Evolutionary conservation across 768 basidiomycete genomes (phyloP), one percentile per base, ranked within the genome.

Genomic region (Lentinula sp.): DNA sequence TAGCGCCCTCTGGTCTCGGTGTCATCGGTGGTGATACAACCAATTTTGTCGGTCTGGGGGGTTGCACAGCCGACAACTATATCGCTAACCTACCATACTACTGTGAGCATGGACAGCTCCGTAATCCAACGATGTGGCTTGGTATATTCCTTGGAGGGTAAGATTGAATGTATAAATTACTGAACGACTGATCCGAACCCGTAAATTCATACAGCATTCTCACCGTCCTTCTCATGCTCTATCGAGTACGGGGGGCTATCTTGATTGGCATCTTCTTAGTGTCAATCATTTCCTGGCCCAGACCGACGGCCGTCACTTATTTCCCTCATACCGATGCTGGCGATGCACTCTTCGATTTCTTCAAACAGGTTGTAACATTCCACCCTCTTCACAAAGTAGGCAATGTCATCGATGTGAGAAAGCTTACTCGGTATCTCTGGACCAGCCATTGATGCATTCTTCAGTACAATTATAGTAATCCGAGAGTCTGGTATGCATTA

Each of bases 221-320:
- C 57, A 93, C 92, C 2, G 78, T 90, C 3, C 75, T 93, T 57
- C 72, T 95, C 61, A 88, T 95, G 86, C 79, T 93, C 66, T 95
- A 91, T 73, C 88, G 90, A 57, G 77, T 95, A 68, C 88, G 87
- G 62, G 93, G 91, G 36, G 88, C 90, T 9, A 89, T 91, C 70
- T 84, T 89, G 51, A 85, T 87, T 61, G 92, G 92, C 50, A 93
- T 95, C 67, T 79, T 93, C 76, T 73, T 93, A 62, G 88, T 87
- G n/a, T 85, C 91, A 23, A 81, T 93, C 72, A 85, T 93, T 66
- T 93, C 90, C 0, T 95, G 93, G 93, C 91, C 91, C 0, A 85
- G 93, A n/a, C 79, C 83, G 0, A 92, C 92, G 0, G 37, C 84
- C 7, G 86, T 95, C 67, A 93, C 92, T 12, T 86, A 81, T 67